Conservation (phyloP, 805 yeast species). For the Peterozyma xylosa region DNA sequence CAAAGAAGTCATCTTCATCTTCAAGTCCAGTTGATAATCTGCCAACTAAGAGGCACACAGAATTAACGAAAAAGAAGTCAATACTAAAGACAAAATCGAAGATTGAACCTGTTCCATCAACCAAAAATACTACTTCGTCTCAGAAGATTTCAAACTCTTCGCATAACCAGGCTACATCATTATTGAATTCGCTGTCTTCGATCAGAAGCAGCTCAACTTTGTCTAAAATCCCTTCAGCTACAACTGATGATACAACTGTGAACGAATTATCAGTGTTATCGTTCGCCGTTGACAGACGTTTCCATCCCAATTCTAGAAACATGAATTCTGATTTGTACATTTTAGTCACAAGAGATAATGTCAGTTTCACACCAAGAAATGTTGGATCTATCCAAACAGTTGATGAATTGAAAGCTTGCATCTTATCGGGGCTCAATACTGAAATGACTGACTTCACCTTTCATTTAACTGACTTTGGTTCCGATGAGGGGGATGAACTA, state of each 20-base stretch:
- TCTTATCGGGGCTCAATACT: slow-evolving; percentile 30
- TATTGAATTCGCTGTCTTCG: background rate
- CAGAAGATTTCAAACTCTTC: background rate
- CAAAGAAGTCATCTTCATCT: background rate
- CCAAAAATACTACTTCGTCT: background rate
- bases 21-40: background rate
- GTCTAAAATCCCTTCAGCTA: background rate
- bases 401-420: slow-evolving; percentile 28
- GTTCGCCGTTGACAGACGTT: slow-evolving; percentile 25
- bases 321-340: slow-evolving; percentile 29
- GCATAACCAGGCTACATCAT: background rate
- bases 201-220: too few relatives aligned
- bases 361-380: slow-evolving; percentile 42
- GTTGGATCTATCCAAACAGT: slow-evolving; percentile 21
- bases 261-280: background rate
- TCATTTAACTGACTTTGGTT: slow-evolving; percentile 64
- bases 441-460: slow-evolving; percentile 28
- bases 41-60: background rate
- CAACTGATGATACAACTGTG: slow-evolving; percentile 1
- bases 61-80: background rate
- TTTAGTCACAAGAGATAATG: slow-evolving; percentile 60
- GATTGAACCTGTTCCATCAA: background rate
- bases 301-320: slow-evolving; percentile 26
- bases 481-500: slow-evolving; percentile 48
- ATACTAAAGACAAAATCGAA: background rate